phyloP scores from a whole-genome alignment of 257 asterid species.

The Perilla frutescens region DNA sequence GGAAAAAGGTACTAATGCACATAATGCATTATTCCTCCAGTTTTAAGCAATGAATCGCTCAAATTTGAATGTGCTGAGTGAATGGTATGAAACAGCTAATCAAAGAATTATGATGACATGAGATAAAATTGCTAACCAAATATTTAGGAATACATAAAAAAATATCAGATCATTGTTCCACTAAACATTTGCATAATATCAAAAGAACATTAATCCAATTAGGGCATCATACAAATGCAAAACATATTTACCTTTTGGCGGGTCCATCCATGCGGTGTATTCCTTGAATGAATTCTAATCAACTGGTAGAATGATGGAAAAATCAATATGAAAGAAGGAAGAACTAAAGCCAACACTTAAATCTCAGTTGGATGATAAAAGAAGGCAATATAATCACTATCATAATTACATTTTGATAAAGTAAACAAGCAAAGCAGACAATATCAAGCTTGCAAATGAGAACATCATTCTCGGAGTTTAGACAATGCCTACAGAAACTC shows the following conservation, averaged over 20 bases:
- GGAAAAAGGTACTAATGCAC: conserved; percentile 17
- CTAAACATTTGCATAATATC: conserved; percentile 22
- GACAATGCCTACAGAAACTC: conserved; percentile 3
- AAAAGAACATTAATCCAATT: conserved; percentile 31
- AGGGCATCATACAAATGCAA: conserved; percentile 10
- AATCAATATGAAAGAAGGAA: conserved; percentile 25
- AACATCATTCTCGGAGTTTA: background rate
- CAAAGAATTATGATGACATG: background rate
- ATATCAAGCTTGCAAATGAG: background rate
- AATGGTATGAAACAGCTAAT: background rate
- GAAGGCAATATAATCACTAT: conserved; percentile 11
- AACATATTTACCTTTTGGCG: conserved; percentile 82
- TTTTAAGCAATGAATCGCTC: background rate
- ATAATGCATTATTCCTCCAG: too few species aligned
- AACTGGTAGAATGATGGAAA: conserved; percentile 48
- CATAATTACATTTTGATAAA: conserved; percentile 11
- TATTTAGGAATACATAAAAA: background rate
- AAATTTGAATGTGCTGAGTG: background rate
- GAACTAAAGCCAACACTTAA: conserved; percentile 9
- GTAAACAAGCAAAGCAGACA: conserved; percentile 9
- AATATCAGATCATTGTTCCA: conserved; percentile 7
- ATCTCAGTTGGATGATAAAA: conserved; percentile 14
- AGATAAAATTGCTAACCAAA: conserved; percentile 15
- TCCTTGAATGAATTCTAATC: conserved; percentile 85
- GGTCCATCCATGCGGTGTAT: conserved; percentile 79